phyloP scores from a whole-genome alignment of 2,329 filamentous ascomycete genomes.

The Neophaeococcomyces aloes region DNA sequence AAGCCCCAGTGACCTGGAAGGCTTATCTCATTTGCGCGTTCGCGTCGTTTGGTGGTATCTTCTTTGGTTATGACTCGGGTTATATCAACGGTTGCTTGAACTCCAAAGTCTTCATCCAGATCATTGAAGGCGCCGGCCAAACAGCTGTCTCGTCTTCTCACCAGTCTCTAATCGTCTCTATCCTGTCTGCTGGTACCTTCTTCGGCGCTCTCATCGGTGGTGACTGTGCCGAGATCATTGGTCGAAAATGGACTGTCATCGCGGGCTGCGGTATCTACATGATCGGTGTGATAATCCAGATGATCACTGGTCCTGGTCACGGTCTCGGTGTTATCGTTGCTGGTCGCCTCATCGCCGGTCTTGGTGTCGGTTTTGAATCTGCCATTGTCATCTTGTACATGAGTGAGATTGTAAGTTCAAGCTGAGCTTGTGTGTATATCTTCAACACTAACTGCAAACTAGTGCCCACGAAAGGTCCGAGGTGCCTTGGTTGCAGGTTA shows the following conservation, averaged over 20 bases:
- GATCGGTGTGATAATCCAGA: constrained; percentile 58
- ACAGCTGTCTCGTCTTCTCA: constrained; percentile 38
- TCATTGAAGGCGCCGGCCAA: constrained; percentile 26
- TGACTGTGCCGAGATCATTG: constrained; percentile 61
- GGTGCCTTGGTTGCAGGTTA: constrained; percentile 72
- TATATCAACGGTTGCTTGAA: constrained; percentile 43
- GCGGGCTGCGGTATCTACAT: constrained; percentile 60
- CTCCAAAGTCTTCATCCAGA: constrained; percentile 37
- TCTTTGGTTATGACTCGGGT: constrained; percentile 49
- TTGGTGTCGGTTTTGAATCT: constrained; percentile 72
- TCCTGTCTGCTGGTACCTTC: constrained; percentile 67
- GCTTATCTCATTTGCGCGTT: constrained; percentile 51
- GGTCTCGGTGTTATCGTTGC: constrained; percentile 53
- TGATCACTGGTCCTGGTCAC: constrained; percentile 34
- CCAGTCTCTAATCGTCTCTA: constrained; percentile 57
- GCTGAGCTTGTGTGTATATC: background rate
- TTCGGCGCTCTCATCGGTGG: constrained; percentile 66
- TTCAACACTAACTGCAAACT: constrained; percentile 25
- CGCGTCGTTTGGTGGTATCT: constrained; percentile 50
- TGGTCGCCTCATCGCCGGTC: constrained; percentile 63
- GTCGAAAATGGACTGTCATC: constrained; percentile 61
- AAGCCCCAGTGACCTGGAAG: constrained; percentile 47
- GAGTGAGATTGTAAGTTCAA: constrained; percentile 54
- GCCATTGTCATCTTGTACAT: constrained; percentile 78
- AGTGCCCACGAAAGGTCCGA: constrained; percentile 58